Conservation (phyloP, 306 rosid species). For the Hylodesmum podocarpum region DNA sequence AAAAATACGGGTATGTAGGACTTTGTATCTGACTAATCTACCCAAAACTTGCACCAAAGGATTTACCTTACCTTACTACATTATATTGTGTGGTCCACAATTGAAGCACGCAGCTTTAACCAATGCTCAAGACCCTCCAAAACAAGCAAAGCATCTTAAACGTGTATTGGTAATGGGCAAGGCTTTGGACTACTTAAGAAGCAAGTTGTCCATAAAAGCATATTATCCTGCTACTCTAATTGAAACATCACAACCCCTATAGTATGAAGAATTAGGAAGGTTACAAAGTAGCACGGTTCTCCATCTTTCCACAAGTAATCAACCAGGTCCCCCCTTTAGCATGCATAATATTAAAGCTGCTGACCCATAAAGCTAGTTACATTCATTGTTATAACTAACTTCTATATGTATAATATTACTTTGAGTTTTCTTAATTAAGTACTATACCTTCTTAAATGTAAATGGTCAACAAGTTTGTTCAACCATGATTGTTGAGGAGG, state of each 20-base stretch:
- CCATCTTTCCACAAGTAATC: conserved; percentile 37
- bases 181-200: conserved; percentile 42
- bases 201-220: conserved; percentile 33
- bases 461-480: conserved; percentile 22
- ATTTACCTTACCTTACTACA: too few species aligned
- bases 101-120: conserved; percentile 53
- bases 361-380: conserved; percentile 29
- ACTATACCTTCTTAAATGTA: conserved; percentile 25
- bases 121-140: conserved; percentile 41
- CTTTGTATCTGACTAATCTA: conserved; percentile 26
- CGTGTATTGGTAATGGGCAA: conserved; percentile 24
- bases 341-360: conserved; percentile 45
- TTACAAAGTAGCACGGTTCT: conserved; percentile 35
- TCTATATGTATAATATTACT: background rate
- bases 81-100: conserved; percentile 45
- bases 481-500: conserved; percentile 29
- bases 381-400: background rate
- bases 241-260: conserved; percentile 33
- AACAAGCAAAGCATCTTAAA: conserved; percentile 65
- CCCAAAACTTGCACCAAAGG: conserved; percentile 34
- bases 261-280: conserved; percentile 25
- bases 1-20: conserved; percentile 17
- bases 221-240: conserved; percentile 28
- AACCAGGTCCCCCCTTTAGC: conserved; percentile 44
- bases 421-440: background rate